These are phyloP conservation scores for Populus euphratica DNA, from an alignment of 345 rosid genomes.

Conservation along the genomic window DNA sequence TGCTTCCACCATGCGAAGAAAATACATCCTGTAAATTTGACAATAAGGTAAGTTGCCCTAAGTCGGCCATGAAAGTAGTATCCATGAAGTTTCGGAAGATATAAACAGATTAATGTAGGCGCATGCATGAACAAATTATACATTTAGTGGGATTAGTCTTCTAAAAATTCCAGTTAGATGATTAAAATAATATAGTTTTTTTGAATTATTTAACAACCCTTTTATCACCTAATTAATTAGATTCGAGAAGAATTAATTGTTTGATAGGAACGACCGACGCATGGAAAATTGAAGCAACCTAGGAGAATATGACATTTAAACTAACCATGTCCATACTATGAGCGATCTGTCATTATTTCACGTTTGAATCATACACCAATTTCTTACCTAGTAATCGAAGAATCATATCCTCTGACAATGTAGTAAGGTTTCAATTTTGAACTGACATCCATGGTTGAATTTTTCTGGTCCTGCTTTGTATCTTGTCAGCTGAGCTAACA, in stretches of 20 bases:
- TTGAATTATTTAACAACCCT: not conserved
- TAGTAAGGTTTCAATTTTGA: not conserved
- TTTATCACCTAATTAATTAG: not conserved
- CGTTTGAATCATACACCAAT: too few species aligned
- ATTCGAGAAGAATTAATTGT: not conserved
- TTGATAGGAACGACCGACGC: not conserved
- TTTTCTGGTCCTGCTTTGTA: not conserved
- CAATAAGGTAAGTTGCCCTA: not conserved
- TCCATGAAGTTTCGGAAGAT: not conserved
- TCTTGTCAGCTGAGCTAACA: not conserved
- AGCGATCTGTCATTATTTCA: not conserved
- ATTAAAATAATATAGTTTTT: not conserved
- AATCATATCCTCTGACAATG: not conserved
- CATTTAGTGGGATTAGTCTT: conserved; percentile 2
- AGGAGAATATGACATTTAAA: not conserved
- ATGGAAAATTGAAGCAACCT: not conserved
- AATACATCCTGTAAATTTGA: not conserved
- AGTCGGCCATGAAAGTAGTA: not conserved
- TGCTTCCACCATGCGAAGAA: not conserved
- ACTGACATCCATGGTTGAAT: not conserved
- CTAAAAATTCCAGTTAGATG: not conserved
- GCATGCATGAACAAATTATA: too few species aligned
- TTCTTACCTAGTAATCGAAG: too few species aligned
- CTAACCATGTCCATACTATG: not conserved
- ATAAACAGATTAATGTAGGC: too few species aligned